These are phyloP conservation scores for Phoenix dactylifera DNA, from an alignment of 176 grass and related monocot genomes.

Conservation along the genomic window DNA sequence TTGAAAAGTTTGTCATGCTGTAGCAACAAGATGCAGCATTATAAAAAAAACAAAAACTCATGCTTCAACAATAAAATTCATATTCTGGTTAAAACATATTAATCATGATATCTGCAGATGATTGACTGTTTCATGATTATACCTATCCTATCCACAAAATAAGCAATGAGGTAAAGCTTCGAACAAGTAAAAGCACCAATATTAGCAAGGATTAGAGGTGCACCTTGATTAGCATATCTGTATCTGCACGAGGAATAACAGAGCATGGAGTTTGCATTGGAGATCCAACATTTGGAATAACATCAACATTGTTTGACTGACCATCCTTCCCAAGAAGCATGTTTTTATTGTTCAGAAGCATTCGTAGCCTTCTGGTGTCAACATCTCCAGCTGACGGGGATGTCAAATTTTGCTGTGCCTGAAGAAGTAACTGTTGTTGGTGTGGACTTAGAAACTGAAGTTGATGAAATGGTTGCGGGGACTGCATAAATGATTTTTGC, in stretches of 20 bases:
- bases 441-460: slow-evolving; percentile 58
- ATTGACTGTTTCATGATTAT: no score
- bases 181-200: slow-evolving; percentile 10
- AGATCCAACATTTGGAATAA: slow-evolving; percentile 62
- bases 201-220: slow-evolving; percentile 6
- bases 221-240: slow-evolving; percentile 79
- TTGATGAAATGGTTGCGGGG: slow-evolving; percentile 60
- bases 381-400: slow-evolving; percentile 71
- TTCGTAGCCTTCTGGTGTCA: slow-evolving; percentile 65
- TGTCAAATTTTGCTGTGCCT: slow-evolving; percentile 64
- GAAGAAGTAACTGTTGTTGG: slow-evolving; percentile 66
- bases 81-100: no score
- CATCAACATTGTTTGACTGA: slow-evolving; percentile 52
- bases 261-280: slow-evolving; percentile 48
- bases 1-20: no score
- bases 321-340: slow-evolving; percentile 60
- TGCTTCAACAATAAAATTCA: no score
- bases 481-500: slow-evolving; percentile 61
- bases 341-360: slow-evolving; percentile 69
- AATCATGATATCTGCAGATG: no score
- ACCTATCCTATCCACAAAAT: no score
- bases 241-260: slow-evolving; percentile 31
- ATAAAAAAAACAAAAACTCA: no score
- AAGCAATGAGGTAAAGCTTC: no score
- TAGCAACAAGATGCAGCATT: no score